phyloP scores from a whole-genome alignment of 768 basidiomycete species.

The Lentinula detonsa region DNA sequence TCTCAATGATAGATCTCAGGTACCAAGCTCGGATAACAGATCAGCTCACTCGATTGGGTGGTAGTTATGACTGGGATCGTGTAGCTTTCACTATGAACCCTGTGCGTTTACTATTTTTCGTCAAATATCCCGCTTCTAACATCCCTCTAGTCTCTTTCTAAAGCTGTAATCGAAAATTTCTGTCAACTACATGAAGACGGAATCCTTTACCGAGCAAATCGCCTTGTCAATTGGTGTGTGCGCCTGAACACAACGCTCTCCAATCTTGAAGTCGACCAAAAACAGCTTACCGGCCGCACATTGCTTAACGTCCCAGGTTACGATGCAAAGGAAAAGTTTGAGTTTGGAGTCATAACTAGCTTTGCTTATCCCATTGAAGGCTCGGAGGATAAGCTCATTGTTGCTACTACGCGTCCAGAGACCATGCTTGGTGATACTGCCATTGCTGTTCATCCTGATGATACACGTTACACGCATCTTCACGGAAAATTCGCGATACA shows the following conservation, averaged over 20 bases:
- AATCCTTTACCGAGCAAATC: constrained; percentile 89
- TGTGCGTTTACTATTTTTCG: constrained; percentile 31
- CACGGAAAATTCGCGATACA: constrained; percentile 89
- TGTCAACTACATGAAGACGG: constrained; percentile 89
- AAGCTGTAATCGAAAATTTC: constrained; percentile 89
- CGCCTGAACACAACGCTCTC: constrained; percentile 93
- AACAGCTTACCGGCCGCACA: constrained; percentile 79
- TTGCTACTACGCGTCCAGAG: constrained; percentile 97
- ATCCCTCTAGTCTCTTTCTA: constrained; percentile 53
- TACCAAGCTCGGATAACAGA: constrained; percentile 92
- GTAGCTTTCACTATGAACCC: constrained; percentile 95
- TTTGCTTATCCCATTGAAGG: constrained; percentile 91
- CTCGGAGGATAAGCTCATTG: constrained; percentile 85
- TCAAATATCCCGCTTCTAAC: background rate
- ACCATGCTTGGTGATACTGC: constrained; percentile 99
- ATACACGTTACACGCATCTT: constrained; percentile 88
- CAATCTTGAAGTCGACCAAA: constrained; percentile 98
- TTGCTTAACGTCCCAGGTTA: constrained; percentile 91
- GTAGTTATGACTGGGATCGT: constrained; percentile 92
- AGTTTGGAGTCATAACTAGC: constrained; percentile 95
- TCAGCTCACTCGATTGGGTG: constrained; percentile 84
- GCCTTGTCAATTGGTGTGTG: constrained; percentile 98
- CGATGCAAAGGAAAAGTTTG: constrained; percentile 90
- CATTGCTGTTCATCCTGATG: constrained; percentile 93
- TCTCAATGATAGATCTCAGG: constrained; percentile 30